Conservation (phyloP, 208 protist genomes). For the Leishmania arabica region DNA sequence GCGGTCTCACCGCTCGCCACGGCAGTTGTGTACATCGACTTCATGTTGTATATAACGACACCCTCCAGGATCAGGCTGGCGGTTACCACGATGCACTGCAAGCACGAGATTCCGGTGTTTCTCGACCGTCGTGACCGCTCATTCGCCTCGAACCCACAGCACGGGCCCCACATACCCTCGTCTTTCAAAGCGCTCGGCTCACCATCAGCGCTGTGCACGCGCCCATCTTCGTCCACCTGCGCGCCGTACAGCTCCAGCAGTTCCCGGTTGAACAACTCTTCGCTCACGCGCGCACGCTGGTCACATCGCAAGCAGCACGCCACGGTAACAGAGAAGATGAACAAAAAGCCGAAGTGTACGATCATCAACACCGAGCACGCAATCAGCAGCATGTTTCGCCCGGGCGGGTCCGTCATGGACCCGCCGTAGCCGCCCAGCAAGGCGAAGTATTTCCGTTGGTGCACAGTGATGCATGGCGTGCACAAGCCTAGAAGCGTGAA, state of each 20-base stretch:
- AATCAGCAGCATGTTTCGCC: background rate
- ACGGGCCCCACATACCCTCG: constrained; percentile 3
- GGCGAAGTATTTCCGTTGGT: background rate
- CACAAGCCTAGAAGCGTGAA: background rate
- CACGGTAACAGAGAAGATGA: background rate
- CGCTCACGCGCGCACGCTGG: constrained; percentile 1
- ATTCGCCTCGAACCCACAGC: constrained; percentile 14
- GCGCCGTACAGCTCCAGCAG: constrained; percentile 1
- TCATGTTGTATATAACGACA: constrained; percentile 2
- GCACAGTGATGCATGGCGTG: background rate
- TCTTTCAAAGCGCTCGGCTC: constrained; percentile 7
- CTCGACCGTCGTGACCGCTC: background rate
- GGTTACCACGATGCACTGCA: background rate
- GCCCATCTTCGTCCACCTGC: constrained; percentile 11
- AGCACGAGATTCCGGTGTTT: background rate
- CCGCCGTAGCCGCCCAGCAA: constrained; percentile 1
- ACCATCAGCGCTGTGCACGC: background rate
- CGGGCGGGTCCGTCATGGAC: background rate
- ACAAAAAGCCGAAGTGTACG: background rate
- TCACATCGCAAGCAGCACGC: background rate
- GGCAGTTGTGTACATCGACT: background rate
- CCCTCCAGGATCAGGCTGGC: background rate
- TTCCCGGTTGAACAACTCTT: constrained; percentile 11
- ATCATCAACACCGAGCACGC: background rate
- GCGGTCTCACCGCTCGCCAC: background rate